These are phyloP conservation scores for Endoconidiophora polonica DNA, from an alignment of 2,329 filamentous ascomycete species.

Conservation along the genomic window DNA sequence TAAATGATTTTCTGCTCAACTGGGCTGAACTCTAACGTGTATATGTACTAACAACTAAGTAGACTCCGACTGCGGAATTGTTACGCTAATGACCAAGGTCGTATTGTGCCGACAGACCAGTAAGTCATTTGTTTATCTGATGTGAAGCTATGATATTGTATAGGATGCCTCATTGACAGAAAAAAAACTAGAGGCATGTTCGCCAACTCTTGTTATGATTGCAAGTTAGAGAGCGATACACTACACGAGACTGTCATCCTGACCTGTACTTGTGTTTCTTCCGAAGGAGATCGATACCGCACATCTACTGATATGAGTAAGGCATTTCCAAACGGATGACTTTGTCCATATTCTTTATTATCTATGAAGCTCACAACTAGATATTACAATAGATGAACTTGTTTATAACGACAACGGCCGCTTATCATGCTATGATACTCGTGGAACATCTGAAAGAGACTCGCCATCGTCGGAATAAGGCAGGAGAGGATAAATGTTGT, in stretches of 20 bases:
- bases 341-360: no score
- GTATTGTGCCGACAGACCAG: slow-evolving; percentile 1
- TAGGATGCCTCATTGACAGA: no score
- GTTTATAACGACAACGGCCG: slow-evolving; percentile 4
- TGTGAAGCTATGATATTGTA: no score
- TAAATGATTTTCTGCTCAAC: not conserved
- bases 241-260: not conserved
- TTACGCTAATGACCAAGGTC: slow-evolving; percentile 6
- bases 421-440: not conserved
- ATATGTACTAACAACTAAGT: not conserved
- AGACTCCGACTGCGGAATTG: slow-evolving; percentile 3
- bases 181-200: not conserved
- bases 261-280: slow-evolving; percentile 3
- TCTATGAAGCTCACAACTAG: not conserved
- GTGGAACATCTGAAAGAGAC: not conserved
- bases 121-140: not conserved
- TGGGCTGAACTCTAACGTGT: no score
- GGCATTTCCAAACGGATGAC: not conserved
- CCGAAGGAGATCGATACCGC: slow-evolving; percentile 1
- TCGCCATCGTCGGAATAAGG: not conserved
- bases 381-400: not conserved
- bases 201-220: slow-evolving; percentile 6
- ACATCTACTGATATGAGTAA: slow-evolving; percentile 4
- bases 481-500: not conserved
- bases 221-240: not conserved